phyloP scores from a whole-genome alignment of 2,329 filamentous ascomycete genomes.

The Endocalyx cinctus region DNA sequence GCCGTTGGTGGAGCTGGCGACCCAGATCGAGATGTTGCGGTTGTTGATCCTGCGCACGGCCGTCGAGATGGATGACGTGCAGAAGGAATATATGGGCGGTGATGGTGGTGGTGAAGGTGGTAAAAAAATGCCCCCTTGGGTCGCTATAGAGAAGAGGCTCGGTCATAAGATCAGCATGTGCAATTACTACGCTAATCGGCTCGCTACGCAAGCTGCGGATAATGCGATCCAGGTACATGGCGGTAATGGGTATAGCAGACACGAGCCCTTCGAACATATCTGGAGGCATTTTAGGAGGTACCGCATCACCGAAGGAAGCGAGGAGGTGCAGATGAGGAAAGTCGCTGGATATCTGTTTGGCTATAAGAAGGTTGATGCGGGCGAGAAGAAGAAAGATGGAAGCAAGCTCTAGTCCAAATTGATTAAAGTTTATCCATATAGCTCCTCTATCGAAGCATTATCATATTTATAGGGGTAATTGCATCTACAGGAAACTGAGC shows the following conservation, averaged over 20 bases:
- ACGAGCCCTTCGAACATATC: slow-evolving; percentile 59
- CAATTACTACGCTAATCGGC: slow-evolving; percentile 60
- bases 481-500: no score
- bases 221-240: slow-evolving; percentile 59
- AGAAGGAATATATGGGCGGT: slow-evolving; percentile 24
- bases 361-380: slow-evolving; percentile 12
- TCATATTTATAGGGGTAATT: no score
- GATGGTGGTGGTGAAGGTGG: slow-evolving; percentile 2
- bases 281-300: slow-evolving; percentile 61
- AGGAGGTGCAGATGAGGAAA: slow-evolving; percentile 65
- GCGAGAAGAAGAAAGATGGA: slow-evolving; percentile 1
- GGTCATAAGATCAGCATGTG: slow-evolving; percentile 62
- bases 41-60: slow-evolving; percentile 58
- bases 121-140: slow-evolving; percentile 30
- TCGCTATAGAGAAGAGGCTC: slow-evolving; percentile 53
- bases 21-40: slow-evolving; percentile 58
- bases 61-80: slow-evolving; percentile 55
- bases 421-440: no score
- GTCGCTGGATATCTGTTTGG: slow-evolving; percentile 49
- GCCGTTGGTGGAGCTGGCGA: slow-evolving; percentile 57
- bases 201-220: slow-evolving; percentile 58
- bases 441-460: no score
- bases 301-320: slow-evolving; percentile 59
- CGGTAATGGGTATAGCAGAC: slow-evolving; percentile 52
- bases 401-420: no score